phyloP scores from a whole-genome alignment of 805 yeast genomes.

The Candida pseudofarinosa region DNA sequence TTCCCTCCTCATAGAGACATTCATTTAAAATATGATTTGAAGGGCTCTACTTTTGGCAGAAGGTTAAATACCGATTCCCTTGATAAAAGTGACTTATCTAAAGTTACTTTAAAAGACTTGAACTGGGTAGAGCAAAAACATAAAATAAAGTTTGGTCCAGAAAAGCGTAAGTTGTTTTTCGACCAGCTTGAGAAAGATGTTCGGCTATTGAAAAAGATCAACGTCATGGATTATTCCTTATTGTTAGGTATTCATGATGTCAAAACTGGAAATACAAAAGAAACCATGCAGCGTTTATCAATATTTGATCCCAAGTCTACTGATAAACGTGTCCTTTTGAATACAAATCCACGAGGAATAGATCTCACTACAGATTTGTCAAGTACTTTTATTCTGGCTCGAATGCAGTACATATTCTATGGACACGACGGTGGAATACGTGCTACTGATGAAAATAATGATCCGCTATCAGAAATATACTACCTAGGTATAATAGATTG shows the following conservation, averaged over 20 bases:
- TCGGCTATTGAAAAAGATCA: conserved; percentile 60
- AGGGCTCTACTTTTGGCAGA: conserved; percentile 89
- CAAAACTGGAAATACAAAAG: conserved; percentile 47
- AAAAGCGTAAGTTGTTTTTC: conserved; percentile 54
- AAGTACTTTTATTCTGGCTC: conserved; percentile 39
- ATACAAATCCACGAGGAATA: conserved; percentile 44
- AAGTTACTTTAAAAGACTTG: conserved; percentile 71
- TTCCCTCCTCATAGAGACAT: conserved; percentile 92
- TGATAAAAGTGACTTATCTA: conserved; percentile 22
- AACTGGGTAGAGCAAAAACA: conserved; percentile 76
- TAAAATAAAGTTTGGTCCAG: conserved; percentile 71
- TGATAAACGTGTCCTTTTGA: conserved; percentile 35
- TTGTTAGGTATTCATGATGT: conserved; percentile 84
- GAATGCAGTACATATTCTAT: conserved; percentile 58
- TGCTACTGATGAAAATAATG: conserved; percentile 60
- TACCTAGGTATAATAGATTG: conserved; percentile 94
- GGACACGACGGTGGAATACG: conserved; percentile 81
- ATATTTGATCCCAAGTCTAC: conserved; percentile 41
- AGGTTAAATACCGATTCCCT: conserved; percentile 40
- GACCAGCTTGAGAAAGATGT: conserved; percentile 77
- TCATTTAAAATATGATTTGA: conserved; percentile 82
- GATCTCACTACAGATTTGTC: conserved; percentile 42
- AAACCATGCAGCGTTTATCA: conserved; percentile 34
- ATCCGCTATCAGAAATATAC: conserved; percentile 66
- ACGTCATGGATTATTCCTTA: conserved; percentile 94